Evolutionary conservation across 257 asterid species (phyloP).

Genomic region (Prunella vulgaris): DNA sequence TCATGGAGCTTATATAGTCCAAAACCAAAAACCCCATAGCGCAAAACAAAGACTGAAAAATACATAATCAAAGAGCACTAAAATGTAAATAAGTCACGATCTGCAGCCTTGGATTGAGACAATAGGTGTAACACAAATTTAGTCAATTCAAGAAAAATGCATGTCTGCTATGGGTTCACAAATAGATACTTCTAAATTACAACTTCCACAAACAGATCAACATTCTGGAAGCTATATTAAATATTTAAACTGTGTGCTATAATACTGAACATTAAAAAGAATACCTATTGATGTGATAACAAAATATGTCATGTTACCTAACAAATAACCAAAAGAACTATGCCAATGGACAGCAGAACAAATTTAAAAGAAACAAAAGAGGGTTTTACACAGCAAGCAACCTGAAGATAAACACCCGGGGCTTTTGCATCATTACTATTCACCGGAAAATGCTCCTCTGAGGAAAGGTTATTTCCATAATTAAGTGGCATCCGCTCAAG

Average conservation of each 20-base stretch:
- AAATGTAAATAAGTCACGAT: too few species aligned
- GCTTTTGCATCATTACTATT: constrained; percentile 15
- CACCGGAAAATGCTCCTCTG: constrained; percentile 4
- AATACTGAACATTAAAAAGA: background rate
- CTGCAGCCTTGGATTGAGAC: too few species aligned
- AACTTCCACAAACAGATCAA: background rate
- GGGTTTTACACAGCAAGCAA: constrained; percentile 18
- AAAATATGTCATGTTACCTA: background rate
- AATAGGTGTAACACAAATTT: too few species aligned
- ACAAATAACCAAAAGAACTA: background rate
- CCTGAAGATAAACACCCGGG: constrained; percentile 56
- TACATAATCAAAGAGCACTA: too few species aligned
- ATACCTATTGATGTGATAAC: background rate
- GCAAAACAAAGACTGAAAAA: too few species aligned
- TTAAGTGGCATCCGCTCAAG: constrained; percentile 66
- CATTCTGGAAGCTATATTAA: background rate
- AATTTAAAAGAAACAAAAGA: too few species aligned
- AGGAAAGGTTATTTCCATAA: constrained; percentile 11
- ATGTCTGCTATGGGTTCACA: background rate
- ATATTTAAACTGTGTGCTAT: background rate
- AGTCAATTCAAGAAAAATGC: background rate
- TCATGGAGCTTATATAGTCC: too few species aligned
- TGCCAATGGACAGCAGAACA: too few species aligned
- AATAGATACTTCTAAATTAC: background rate
- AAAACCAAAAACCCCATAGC: too few species aligned